phyloP scores from a whole-genome alignment of 139 green algal genomes.

The Asterochloris erici region DNA sequence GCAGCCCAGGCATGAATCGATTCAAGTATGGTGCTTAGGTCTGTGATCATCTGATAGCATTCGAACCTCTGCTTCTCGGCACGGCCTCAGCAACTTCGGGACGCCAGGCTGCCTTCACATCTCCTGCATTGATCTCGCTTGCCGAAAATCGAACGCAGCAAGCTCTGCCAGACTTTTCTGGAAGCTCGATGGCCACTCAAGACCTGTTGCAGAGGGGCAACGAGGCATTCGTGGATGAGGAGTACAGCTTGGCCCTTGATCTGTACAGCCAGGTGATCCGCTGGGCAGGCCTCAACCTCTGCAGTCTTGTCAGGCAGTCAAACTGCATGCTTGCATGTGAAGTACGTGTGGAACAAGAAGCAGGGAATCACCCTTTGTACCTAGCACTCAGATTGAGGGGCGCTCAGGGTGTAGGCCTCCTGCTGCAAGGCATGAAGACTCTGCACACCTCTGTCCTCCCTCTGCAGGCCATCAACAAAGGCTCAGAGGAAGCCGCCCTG shows the following conservation, averaged over 20 bases:
- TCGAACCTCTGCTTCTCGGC: too few species aligned
- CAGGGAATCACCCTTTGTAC: not conserved
- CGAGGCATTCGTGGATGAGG: constrained; percentile 25
- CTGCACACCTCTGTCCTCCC: not conserved
- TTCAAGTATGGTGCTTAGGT: not conserved
- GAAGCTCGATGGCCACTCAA: too few species aligned
- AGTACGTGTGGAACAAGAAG: not conserved
- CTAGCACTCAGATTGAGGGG: too few species aligned
- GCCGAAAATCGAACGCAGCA: too few species aligned
- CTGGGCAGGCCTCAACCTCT: not conserved
- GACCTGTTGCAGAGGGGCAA: not conserved
- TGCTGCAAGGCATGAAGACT: not conserved
- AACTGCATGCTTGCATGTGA: not conserved
- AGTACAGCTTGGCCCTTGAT: constrained; percentile 27
- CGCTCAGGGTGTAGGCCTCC: not conserved
- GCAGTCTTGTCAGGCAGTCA: not conserved
- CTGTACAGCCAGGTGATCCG: constrained; percentile 30
- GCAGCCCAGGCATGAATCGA: not conserved
- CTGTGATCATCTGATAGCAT: too few species aligned
- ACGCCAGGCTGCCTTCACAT: too few species aligned
- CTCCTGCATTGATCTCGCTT: too few species aligned
- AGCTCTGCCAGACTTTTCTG: too few species aligned
- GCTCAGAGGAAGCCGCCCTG: constrained; percentile 7
- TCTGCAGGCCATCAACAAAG: constrained; percentile 14
- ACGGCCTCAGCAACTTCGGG: too few species aligned